Conservation (phyloP, 805 yeast species). For the Pichia gijzeniarum region DNA sequence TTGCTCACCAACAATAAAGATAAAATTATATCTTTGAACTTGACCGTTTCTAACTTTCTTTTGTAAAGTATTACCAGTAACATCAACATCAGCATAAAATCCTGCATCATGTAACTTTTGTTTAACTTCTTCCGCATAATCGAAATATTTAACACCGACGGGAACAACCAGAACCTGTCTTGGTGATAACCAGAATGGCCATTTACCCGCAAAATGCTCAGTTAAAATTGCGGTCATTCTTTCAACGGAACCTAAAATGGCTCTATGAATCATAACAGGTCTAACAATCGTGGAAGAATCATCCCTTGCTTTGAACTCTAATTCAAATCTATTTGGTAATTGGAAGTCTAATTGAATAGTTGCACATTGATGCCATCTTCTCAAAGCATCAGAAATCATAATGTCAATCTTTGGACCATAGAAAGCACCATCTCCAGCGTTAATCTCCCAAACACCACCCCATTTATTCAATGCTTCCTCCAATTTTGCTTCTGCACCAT, state of each 20-base stretch:
- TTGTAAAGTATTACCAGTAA: slow-evolving; percentile 92
- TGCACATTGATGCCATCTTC: slow-evolving; percentile 98
- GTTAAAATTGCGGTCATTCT: slow-evolving; percentile 98
- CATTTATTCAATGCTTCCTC: slow-evolving; percentile 76
- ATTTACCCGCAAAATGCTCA: slow-evolving; percentile 97
- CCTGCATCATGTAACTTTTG: slow-evolving; percentile 63
- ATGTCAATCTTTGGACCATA: slow-evolving; percentile 96
- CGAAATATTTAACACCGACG: slow-evolving; percentile 89
- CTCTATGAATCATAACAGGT: slow-evolving; percentile 99
- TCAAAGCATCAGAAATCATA: slow-evolving; percentile 87
- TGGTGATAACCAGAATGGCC: slow-evolving; percentile 99
- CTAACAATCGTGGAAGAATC: slow-evolving; percentile 55
- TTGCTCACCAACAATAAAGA: slow-evolving; percentile 94
- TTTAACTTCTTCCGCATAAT: slow-evolving; percentile 80
- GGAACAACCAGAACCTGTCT: slow-evolving; percentile 96
- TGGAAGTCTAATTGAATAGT: slow-evolving; percentile 99
- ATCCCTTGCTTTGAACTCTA: slow-evolving; percentile 75
- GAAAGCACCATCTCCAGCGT: slow-evolving; percentile 97
- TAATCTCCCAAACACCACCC: slow-evolving; percentile 90
- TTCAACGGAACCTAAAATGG: slow-evolving; percentile 96
- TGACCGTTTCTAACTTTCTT: slow-evolving; percentile 98
- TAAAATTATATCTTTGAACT: slow-evolving; percentile 87
- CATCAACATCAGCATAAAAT: slow-evolving; percentile 88
- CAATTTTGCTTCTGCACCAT: slow-evolving; percentile 79
- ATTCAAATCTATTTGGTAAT: slow-evolving; percentile 87